Evolutionary conservation across 164 flowering plant genomes (phyloP).

Genomic region (Annona squamosa): DNA sequence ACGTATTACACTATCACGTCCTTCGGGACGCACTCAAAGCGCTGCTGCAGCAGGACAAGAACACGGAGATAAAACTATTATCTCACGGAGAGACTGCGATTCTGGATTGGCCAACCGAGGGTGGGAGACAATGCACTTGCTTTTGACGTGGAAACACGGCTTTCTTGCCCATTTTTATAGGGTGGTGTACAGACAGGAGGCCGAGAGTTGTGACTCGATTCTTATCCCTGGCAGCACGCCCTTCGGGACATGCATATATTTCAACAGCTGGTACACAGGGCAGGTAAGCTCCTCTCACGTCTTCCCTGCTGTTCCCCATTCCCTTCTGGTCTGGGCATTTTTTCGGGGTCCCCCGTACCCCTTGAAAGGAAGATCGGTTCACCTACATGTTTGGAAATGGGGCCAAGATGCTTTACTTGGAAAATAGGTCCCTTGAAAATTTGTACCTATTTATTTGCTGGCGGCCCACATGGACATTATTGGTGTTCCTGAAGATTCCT

Average conservation of each 20-base stretch:
- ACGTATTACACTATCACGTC: conserved; percentile 36
- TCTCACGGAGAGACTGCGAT: conserved; percentile 36
- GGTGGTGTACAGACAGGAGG: conserved; percentile 49
- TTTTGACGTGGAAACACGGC: conserved; percentile 23
- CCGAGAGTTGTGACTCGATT: conserved; percentile 37
- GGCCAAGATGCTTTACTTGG: no score
- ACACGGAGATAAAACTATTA: conserved; percentile 31
- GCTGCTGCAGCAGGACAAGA: conserved; percentile 18
- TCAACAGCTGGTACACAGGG: conserved; percentile 32
- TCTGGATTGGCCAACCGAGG: conserved; percentile 53
- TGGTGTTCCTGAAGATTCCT: no score
- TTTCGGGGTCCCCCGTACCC: no score
- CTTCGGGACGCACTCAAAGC: conserved; percentile 33
- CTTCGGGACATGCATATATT: conserved; percentile 53
- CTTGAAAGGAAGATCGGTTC: no score
- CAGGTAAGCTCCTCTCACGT: conserved; percentile 27
- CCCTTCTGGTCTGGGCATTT: no score
- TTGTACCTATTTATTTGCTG: no score
- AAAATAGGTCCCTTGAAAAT: no score
- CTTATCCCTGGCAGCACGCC: conserved; percentile 35
- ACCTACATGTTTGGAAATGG: no score
- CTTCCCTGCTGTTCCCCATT: no score
- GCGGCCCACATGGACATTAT: no score
- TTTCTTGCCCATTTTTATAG: conserved; percentile 25
- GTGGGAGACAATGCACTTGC: conserved; percentile 51